Evolutionary conservation across 768 basidiomycete genomes (phyloP).

Genomic region (Russula emetica): DNA sequence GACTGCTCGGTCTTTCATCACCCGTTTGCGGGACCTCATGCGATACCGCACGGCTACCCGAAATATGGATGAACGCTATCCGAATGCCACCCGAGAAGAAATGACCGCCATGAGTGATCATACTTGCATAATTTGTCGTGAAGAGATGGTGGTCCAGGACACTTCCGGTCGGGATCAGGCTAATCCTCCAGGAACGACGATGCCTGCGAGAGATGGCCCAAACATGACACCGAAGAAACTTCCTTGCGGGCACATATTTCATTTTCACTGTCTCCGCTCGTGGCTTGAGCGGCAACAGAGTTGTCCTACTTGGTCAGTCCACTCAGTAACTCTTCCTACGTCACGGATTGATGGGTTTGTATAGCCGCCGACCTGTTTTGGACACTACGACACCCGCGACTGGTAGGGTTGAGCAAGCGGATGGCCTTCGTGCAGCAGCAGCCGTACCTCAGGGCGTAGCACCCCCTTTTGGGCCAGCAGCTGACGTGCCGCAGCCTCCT

Average conservation of each 20-base stretch:
- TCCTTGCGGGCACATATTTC: conserved; percentile 96
- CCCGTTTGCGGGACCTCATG: conserved; percentile 79
- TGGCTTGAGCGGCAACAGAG: conserved; percentile 99
- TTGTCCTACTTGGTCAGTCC: conserved; percentile 90
- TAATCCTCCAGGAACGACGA: conserved; percentile 28
- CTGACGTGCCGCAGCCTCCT: conserved; percentile 39
- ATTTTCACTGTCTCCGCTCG: conserved; percentile 93
- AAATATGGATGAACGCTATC: conserved; percentile 95
- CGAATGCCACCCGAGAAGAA: conserved; percentile 86
- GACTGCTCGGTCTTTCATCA: conserved; percentile 88
- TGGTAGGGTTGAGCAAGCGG: conserved; percentile 22
- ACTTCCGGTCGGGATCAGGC: conserved; percentile 24
- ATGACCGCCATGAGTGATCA: conserved; percentile 75
- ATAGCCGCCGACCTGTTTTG: conserved; percentile 27
- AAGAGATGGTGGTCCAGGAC: conserved; percentile 71
- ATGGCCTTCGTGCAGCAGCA: conserved; percentile 23
- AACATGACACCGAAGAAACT: conserved; percentile 97
- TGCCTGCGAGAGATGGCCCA: conserved; percentile 54
- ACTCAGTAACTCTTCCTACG: conserved; percentile 5
- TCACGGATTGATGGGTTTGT: conserved; percentile 18
- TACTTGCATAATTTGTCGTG: conserved; percentile 97
- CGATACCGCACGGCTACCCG: conserved; percentile 91
- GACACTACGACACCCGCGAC: conserved; percentile 14
- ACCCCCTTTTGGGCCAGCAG: conserved; percentile 35
- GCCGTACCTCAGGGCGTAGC: conserved; percentile 33